Percentiles rank a stretch among this genome's conserved stretches.
Evolutionary conservation across 306 rosid species (phyloP).

Genomic region (Acacia melanoxylon): DNA sequence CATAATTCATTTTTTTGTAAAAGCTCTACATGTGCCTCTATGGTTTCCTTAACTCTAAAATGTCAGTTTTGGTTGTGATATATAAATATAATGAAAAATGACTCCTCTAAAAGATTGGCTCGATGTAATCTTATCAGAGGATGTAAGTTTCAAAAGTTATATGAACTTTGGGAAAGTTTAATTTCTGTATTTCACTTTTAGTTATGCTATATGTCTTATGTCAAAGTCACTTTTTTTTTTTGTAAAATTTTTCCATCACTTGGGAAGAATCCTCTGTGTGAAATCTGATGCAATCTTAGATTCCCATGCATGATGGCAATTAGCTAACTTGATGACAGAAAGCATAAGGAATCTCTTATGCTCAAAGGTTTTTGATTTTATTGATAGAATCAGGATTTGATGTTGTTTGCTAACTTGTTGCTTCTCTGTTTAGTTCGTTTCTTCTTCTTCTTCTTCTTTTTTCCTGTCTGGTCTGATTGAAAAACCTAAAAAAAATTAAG

Average conservation of each 20-base stretch:
- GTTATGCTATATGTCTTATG: no score
- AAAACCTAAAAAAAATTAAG: no score
- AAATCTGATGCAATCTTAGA: not conserved
- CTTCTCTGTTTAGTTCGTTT: not conserved
- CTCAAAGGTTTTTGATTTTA: not conserved
- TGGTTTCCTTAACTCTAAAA: not conserved
- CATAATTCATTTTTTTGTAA: no score
- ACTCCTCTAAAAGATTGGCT: not conserved
- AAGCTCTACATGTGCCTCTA: no score
- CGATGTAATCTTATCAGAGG: not conserved
- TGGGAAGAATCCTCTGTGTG: not conserved
- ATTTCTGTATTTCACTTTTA: no score
- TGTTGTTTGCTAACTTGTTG: not conserved
- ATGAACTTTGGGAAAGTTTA: not conserved
- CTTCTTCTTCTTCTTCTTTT: no score
- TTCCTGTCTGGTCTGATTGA: no score
- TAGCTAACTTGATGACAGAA: not conserved
- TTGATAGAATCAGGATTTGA: slow-evolving; percentile 1
- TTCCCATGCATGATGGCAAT: not conserved
- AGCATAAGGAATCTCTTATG: not conserved
- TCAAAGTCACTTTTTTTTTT: not conserved
- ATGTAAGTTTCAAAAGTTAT: not conserved
- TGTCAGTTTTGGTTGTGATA: not conserved
- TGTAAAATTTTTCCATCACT: not conserved
- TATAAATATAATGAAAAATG: not conserved